These are phyloP conservation scores for Xylariaceae sp. DNA, from an alignment of 2,329 filamentous ascomycete genomes.

Conservation along the genomic window DNA sequence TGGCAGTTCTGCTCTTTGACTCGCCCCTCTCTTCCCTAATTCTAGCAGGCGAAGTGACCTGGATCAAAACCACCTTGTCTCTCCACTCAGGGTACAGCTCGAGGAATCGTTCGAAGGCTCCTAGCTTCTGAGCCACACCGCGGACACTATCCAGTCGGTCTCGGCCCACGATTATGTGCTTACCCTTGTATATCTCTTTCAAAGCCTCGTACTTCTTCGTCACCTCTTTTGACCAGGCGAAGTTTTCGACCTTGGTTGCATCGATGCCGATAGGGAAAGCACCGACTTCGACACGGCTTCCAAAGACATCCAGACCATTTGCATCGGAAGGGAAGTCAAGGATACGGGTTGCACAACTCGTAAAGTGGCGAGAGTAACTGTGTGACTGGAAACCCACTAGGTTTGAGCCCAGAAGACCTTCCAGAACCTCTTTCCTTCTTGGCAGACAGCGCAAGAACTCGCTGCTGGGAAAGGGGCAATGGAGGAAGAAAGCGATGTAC, in stretches of 20 bases:
- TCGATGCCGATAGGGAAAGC: constrained; percentile 96
- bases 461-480: constrained; percentile 92
- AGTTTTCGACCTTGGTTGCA: constrained; percentile 69
- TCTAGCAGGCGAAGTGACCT: constrained; percentile 85
- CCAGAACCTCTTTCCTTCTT: constrained; percentile 82
- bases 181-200: constrained; percentile 74
- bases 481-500: constrained; percentile 92
- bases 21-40: constrained; percentile 76
- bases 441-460: constrained; percentile 90
- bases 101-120: constrained; percentile 89
- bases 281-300: constrained; percentile 82
- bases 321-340: constrained; percentile 85
- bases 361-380: constrained; percentile 91
- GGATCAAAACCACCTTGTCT: constrained; percentile 87
- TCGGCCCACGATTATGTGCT: constrained; percentile 91
- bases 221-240: constrained; percentile 67
- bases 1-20: constrained; percentile 74
- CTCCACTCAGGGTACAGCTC: constrained; percentile 89
- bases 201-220: constrained; percentile 71
- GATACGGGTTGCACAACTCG: constrained; percentile 87
- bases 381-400: constrained; percentile 94
- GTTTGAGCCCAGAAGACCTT: constrained; percentile 85
- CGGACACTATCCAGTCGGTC: constrained; percentile 91
- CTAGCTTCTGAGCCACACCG: constrained; percentile 91
- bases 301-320: constrained; percentile 83